phyloP scores from a whole-genome alignment of 169 alveolate genomes.

The Eimeria praecox region DNA sequence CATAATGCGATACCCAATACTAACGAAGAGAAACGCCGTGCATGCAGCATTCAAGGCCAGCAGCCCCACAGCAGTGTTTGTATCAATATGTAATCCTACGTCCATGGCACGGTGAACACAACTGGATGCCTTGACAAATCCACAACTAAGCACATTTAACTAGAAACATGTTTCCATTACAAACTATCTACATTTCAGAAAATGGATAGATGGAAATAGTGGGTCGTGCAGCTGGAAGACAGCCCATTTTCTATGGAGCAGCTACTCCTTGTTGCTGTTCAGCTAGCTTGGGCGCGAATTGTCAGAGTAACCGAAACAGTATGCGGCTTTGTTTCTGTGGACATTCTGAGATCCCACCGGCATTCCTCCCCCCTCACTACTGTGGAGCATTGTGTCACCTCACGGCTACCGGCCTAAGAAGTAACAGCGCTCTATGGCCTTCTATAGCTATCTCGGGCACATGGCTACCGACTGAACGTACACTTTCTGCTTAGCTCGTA shows the following conservation, averaged over 20 bases:
- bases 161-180: not conserved
- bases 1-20: not conserved
- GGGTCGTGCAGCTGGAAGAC: too few species aligned
- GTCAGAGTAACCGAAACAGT: not conserved
- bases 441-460: too few species aligned
- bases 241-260: too few species aligned
- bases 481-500: too few species aligned
- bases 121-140: not conserved
- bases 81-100: not conserved
- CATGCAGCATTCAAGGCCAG: constrained; percentile 9
- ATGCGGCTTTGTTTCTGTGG: not conserved
- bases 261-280: not conserved
- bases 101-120: not conserved
- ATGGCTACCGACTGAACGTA: too few species aligned
- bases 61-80: constrained; percentile 13
- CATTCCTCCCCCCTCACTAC: not conserved
- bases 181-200: not conserved
- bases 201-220: too few species aligned
- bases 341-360: not conserved
- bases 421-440: too few species aligned
- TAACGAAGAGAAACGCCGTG: not conserved
- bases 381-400: too few species aligned
- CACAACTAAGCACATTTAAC: not conserved
- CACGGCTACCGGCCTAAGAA: too few species aligned
- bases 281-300: not conserved